phyloP scores from a whole-genome alignment of 2,329 filamentous ascomycete genomes.

The Coccinonectria pachysandricola region DNA sequence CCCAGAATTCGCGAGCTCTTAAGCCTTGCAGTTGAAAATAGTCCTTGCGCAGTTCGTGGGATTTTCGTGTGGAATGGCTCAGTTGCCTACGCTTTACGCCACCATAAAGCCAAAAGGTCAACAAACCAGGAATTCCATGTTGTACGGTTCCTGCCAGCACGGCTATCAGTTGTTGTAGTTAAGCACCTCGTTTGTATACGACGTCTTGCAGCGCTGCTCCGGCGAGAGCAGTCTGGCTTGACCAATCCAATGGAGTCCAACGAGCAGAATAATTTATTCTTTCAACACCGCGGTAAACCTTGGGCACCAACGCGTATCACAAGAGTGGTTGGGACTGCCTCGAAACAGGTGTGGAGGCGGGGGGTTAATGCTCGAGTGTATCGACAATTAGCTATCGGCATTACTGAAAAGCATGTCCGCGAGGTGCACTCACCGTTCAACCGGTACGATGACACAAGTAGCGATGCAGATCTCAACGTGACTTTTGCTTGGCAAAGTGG shows the following conservation, averaged over 20 bases:
- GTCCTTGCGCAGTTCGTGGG: neutral
- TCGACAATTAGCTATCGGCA: conserved; percentile 5
- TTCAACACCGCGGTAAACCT: neutral
- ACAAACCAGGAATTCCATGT: conserved; percentile 3
- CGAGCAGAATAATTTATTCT: too few species aligned
- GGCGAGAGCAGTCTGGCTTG: too few species aligned
- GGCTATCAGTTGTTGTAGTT: neutral
- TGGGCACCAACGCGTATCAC: neutral
- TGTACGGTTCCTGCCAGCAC: conserved; percentile 1
- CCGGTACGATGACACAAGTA: conserved; percentile 4
- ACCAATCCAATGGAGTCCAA: too few species aligned
- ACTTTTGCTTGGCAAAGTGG: conserved; percentile 9
- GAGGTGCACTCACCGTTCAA: conserved; percentile 2
- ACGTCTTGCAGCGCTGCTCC: conserved; percentile 1
- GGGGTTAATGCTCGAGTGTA: conserved; percentile 1
- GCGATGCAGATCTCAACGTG: conserved; percentile 1
- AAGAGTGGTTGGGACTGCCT: neutral
- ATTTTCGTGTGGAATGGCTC: conserved; percentile 2
- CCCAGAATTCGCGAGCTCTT: conserved; percentile 1
- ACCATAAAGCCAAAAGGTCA: conserved; percentile 2
- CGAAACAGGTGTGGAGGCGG: neutral
- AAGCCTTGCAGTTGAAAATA: conserved; percentile 1
- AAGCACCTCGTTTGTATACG: conserved; percentile 2
- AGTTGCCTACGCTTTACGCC: conserved; percentile 2
- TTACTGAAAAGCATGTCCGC: conserved; percentile 6